A percentile compares a stretch with the other conserved stretches of the same genome.
Evolutionary conservation across 352 stramenopile species (phyloP).

Genomic region (Globisporangium alternatum): DNA sequence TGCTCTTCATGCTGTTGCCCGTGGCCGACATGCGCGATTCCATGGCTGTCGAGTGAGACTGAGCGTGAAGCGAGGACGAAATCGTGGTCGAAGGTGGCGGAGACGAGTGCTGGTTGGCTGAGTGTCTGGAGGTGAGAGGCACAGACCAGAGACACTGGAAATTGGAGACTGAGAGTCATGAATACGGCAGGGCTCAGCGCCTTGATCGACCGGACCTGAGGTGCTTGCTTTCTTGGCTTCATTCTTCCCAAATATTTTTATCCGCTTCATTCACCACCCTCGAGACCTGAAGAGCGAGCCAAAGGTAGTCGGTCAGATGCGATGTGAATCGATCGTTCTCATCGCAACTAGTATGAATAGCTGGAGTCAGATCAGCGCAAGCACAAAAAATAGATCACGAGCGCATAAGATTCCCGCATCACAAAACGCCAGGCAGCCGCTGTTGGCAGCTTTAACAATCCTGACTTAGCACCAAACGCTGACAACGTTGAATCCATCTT

Average conservation of each 20-base stretch:
- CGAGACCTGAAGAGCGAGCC: constrained; percentile 1
- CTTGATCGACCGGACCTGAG: neutral
- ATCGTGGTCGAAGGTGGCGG: constrained; percentile 2
- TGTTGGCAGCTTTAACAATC: neutral
- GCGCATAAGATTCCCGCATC: neutral
- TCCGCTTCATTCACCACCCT: neutral
- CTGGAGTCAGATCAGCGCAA: neutral
- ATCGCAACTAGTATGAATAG: neutral
- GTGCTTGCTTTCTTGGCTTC: neutral
- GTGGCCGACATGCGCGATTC: constrained; percentile 56
- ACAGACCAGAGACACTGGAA: neutral
- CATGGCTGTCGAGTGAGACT: constrained; percentile 26
- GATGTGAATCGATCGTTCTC: neutral
- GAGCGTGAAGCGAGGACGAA: constrained; percentile 3
- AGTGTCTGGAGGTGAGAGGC: neutral
- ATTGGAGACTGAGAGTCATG: constrained; percentile 5
- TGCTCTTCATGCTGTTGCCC: constrained; percentile 71
- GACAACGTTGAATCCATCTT: neutral
- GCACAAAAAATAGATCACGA: neutral
- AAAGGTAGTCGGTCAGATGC: neutral
- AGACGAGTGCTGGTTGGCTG: neutral
- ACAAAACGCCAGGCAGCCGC: neutral
- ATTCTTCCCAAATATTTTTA: neutral
- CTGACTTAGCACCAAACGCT: too few species aligned
- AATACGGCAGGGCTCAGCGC: neutral